Percentiles rank a stretch among this genome's conserved stretches.
Evolutionary conservation across 345 rosid species (phyloP).

Genomic region (Salix udensis): DNA sequence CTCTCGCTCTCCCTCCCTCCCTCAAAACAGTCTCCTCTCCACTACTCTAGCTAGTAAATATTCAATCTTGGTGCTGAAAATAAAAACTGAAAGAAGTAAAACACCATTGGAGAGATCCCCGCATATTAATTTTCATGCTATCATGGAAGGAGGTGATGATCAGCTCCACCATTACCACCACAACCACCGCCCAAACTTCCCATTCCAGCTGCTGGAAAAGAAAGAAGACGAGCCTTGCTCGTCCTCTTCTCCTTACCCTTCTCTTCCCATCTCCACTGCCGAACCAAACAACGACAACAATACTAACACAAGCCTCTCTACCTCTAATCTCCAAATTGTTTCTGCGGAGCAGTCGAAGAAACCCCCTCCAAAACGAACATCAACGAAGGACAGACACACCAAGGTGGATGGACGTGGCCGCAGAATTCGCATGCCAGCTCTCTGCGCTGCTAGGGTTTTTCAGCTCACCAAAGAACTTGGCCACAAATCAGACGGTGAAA

Average conservation of each 20-base stretch:
- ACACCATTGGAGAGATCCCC: slow-evolving; percentile 26
- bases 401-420: slow-evolving; percentile 96
- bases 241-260: slow-evolving; percentile 49
- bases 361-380: slow-evolving; percentile 72
- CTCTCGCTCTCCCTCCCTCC: neutral
- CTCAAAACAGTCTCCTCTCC: neutral
- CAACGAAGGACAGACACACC: slow-evolving; percentile 91
- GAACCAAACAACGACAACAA: slow-evolving; percentile 18
- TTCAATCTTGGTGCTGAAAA: neutral
- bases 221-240: slow-evolving; percentile 69
- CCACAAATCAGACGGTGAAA: slow-evolving; percentile 92
- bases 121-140: slow-evolving; percentile 34
- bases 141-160: slow-evolving; percentile 67
- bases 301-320: slow-evolving; percentile 27
- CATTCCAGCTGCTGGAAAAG: slow-evolving; percentile 81
- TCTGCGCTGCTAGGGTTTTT: slow-evolving; percentile 98
- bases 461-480: slow-evolving; percentile 91
- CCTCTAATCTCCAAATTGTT: slow-evolving; percentile 33
- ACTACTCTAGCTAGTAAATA: neutral
- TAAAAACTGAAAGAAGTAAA: neutral
- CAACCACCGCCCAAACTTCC: slow-evolving; percentile 51
- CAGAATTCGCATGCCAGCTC: slow-evolving; percentile 98
- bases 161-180: slow-evolving; percentile 36
- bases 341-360: slow-evolving; percentile 48
- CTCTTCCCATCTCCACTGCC: slow-evolving; percentile 39